Base-by-base conservation (phyloP, 23 red algal species). In the Gracilaria vermiculophylla region DNA sequence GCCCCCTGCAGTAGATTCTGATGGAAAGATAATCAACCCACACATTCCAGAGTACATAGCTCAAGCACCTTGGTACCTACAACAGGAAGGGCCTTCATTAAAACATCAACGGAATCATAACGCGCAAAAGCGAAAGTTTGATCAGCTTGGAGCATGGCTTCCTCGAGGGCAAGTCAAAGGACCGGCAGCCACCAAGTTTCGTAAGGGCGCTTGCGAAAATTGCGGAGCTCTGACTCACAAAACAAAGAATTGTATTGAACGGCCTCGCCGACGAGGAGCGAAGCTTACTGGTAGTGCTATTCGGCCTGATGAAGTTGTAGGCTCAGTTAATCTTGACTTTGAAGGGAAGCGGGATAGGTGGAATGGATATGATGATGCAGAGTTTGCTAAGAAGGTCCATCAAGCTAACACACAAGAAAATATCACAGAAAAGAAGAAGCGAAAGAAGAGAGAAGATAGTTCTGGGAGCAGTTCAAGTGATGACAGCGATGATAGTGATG, bases 1-100 rank as follows among this genome's bases (percentile, higher is more conserved):
- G 16, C 89, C 91, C 44, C 95, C 95, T 20, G 95, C 82, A 28
- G 55, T 91, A 19, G 95, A 97, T 49, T 89, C 92, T 12, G 90
- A 97, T 69, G 95, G 95, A 23, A 93, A 91, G 50, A 92, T 94
- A 48, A 97, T 97, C 51, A 97, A 97, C 58, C 95, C 95, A 2
- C 95, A 97, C 36, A 97, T 97, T 81, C 95, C 95, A 9, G 89
- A 97, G 57, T 97, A 97, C 71, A 97, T 97, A 48, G 57, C 95
- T 14, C 76, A 87, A 40, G 95, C 95, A 31, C 95, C 95, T 8
- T 97, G 95, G 95, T 97, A 97, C 45, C 41, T 97, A 19, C 57
- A 66, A 2, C 53, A 81, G 35, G 84, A 82, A 23, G 84, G 81
- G 33, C 89, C 89, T 1, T 81, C 89, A 29, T 87, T 97, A 10